Base-by-base conservation (phyloP, 164 flowering plant genomes). In the Nymphaea thermarum region DNA sequence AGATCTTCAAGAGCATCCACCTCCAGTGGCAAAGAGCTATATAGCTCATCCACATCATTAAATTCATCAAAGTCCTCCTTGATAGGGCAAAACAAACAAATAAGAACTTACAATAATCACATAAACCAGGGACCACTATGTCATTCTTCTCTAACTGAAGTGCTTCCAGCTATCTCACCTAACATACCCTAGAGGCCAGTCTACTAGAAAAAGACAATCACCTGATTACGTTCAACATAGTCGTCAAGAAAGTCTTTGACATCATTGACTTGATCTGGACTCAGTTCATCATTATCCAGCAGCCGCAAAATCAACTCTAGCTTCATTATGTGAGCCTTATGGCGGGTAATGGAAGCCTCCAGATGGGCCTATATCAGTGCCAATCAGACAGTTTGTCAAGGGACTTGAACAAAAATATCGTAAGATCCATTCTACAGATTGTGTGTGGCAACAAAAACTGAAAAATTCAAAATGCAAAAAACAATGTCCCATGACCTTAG, bases 51-150 rank as follows among this genome's bases (percentile, higher is more conserved):
- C 57, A 95, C 99, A 73, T 95, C 99, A 68, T 80, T 74, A 65
- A 95, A 95, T 57, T 95, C 99, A 36, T 92, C 99, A 83, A 95
- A 95, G 78, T 95, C 97, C 65, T 95, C 99, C 99, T 95, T 44
- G 70, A 81, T 3, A 74, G 60, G 16, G 60, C 10, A 8, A 3
- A 62, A 62, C n/a, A 10, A 62, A 17, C 8, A 65, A 63, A 71
- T n/a, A 67, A 4, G 44, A 14, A 44, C 45, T 5, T 17, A 51
- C 36, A 61, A 69, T 17, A 36, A 42, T 63, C 45, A 44, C 12
- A 42, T 4, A 62, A 43, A 61, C 14, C n/a, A 11, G n/a, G 43
- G n/a, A 2, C 36, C 7, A 60, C 12, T 12, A 61, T 25, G 36
- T 25, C 36, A 25, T 25, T 25, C 36, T 25, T 25, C 36, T 25